Base-by-base conservation (phyloP, 2,329 filamentous ascomycete species). In the Apiospora marii region DNA sequence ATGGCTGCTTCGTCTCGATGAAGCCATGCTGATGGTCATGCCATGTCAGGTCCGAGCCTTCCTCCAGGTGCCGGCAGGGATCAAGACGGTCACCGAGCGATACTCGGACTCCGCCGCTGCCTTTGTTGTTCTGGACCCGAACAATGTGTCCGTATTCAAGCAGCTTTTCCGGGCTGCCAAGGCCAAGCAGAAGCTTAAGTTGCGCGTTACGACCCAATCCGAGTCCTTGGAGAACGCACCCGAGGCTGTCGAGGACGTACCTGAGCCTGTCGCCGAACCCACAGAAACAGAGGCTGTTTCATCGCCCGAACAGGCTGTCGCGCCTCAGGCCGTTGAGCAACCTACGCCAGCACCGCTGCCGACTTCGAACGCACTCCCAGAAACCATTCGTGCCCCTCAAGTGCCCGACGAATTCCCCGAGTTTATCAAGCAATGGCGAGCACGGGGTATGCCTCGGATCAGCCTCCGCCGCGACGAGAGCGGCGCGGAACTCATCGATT, bases 101-200 rank as follows among this genome's bases (percentile, higher is more conserved):
- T 99, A 95, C 85, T 98, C 96, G 76, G 96, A 99, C 84, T 98
- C 95, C 76, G 94, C 94, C 76, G 92, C 88, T 67, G 87, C 91
- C 75, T 98, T 93, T 83, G 90, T 98, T 76, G 87, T 89, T 64
- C 92, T 99, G 73, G 93, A 98, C 82, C 87, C 91, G 74, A 87
- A 87, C 81, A 97, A 98, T 80, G 84, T 89, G 12, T 88, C 93
- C 67, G 94, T 97, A 79, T 99, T 98, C 88, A 98, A 98, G 87
- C 96, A 98, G 82, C 92, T 99, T 58, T 96, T 96, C 82, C 93
- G 96, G 79, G 96, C 96, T 76, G 96, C 96, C 75, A 99, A 98
- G 87, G 96, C 96, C 49, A 99, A 99, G 88, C 91, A 95, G 76
- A 99, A 98, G 91, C 92, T 99, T 77, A 95, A 96, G 83, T 90